Conservation (phyloP, 441 rosid species). For the Kokia cookei region DNA sequence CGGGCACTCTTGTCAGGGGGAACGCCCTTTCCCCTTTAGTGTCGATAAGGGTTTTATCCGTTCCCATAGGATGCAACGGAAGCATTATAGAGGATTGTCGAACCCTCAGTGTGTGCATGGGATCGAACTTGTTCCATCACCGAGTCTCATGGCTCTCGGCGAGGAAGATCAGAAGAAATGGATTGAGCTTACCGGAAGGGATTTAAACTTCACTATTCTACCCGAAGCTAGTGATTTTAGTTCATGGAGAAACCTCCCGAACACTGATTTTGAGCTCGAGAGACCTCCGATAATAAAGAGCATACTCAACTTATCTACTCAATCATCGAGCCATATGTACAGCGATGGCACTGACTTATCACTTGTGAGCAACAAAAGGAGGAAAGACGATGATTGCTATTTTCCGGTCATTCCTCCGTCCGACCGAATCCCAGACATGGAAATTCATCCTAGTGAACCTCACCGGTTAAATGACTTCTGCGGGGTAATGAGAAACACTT, state of each 20-base stretch:
- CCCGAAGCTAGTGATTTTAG: conserved; percentile 58
- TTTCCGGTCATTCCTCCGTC: conserved; percentile 34
- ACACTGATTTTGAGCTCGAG: conserved; percentile 61
- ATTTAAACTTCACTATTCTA: conserved; percentile 46
- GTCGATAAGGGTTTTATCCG: conserved; percentile 61
- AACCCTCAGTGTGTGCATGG: conserved; percentile 77
- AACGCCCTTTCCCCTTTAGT: conserved; percentile 53
- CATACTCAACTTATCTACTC: conserved; percentile 47
- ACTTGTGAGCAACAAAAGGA: conserved; percentile 51
- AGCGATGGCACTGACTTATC: conserved; percentile 53
- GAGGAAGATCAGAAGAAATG: conserved; percentile 65
- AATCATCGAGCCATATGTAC: conserved; percentile 29
- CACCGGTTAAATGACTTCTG: conserved; percentile 48
- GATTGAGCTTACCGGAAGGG: conserved; percentile 63
- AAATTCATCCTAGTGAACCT: conserved; percentile 39
- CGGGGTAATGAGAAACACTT: conserved; percentile 48
- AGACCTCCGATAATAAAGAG: conserved; percentile 31
- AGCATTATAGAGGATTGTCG: conserved; percentile 64
- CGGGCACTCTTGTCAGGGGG: conserved; percentile 72
- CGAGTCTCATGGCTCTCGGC: conserved; percentile 44
- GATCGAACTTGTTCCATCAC: conserved; percentile 46
- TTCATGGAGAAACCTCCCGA: conserved; percentile 60
- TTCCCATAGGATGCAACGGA: conserved; percentile 72
- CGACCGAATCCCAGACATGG: conserved; percentile 30
- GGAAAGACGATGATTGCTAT: conserved; percentile 51